Evolutionary conservation across 192 early-diverging fungal species (phyloP), one percentile per base, ranked within the genome.

Genomic region (Coemansia sp.): DNA sequence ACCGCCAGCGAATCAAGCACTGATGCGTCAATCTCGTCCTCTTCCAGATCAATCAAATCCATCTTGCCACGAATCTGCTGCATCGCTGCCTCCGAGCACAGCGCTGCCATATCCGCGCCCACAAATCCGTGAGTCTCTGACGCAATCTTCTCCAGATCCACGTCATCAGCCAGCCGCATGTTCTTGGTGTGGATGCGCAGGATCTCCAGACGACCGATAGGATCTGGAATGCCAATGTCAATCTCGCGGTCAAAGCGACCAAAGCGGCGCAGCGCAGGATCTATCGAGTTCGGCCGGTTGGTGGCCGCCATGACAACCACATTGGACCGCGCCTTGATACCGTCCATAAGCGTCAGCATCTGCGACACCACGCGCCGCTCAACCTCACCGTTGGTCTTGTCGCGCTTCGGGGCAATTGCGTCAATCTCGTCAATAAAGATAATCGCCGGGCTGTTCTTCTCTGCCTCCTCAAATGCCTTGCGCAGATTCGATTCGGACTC

Each of bases 31-130:
- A 99, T 97, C 46, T 94, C 95, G 23, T 98, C 97, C 65, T 99
- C 96, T 58, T 99, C 97, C 4, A 98, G 81, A 69, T 98, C 97
- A 78, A 99, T 97, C 38, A 90, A 80, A 60, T 99, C 96, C 96
- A 98, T 97, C 88, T 98, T 99, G 72, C 95, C 97, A 67, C 96
- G 93, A 65, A 98, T 99, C 82, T 98, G 96, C 82, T 98, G 96
- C 94, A 98, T 98, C 31, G 97, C 97, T 14, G 96, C 97, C 82
- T 98, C 97, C 11, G 97, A 98, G 78, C 96, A 98, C 68, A 99
- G 86, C 10, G 94, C 93, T 20, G 96, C 96, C 66, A 98, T 82
- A 84, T 99, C 97, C 34, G 96, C 91, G 66, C 97, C 97, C 53
- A 98, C 96, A 77, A 91, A 94, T 60, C 97, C 97, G 71, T 98